Base-by-base conservation (phyloP, 2,329 filamentous ascomycete genomes). In the Stenocarpella maydis region DNA sequence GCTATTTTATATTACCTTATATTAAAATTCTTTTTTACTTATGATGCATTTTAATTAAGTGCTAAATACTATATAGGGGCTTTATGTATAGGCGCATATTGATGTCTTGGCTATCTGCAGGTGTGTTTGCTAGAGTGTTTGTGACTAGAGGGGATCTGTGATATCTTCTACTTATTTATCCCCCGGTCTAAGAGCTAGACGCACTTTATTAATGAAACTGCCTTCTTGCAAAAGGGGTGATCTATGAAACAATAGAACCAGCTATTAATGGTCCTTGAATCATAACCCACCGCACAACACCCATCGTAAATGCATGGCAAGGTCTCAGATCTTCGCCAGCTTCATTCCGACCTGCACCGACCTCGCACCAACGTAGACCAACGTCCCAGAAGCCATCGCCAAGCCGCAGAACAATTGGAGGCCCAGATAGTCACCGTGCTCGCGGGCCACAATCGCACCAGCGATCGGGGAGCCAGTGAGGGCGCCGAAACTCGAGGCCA, bases 381-480 rank as follows among this genome's bases (percentile, higher is more conserved):
- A 21, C 24, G 75, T 74, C 37, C 75, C 74, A 5, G 55, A 49
- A 1, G 72, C 64, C 74, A 82, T 80, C 4, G 84, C 80, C 14
- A 85, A 76, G 6, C 88, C 88, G 26, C 84, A 82, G 73, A 90
- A 91, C 2, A 89, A 79, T 76, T 89, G 86, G 71, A 90, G 69
- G 8, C 84, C 83, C 67, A 82, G 77, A 72, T 82, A 88, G 9
- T 75, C 76, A 5, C 86, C 86, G 67, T 83, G 54, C 71, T 83
- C 78, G 31, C 74, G 73, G 14, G 74, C 73, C 28, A 87, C 77
- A 39, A 88, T 77, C 17, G 83, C 84, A 3, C 87, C 87, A 0
- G 83, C 87, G 73, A 90, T 88, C 0, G 88, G 88, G 63, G 81
- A 86, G 2, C 88, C 86, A 1, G 86, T 85, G 53, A 91, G 77